Evolutionary conservation across 495 filamentous ascomycete genomes (phyloP).

Genomic region (Penicillium waksmanii): DNA sequence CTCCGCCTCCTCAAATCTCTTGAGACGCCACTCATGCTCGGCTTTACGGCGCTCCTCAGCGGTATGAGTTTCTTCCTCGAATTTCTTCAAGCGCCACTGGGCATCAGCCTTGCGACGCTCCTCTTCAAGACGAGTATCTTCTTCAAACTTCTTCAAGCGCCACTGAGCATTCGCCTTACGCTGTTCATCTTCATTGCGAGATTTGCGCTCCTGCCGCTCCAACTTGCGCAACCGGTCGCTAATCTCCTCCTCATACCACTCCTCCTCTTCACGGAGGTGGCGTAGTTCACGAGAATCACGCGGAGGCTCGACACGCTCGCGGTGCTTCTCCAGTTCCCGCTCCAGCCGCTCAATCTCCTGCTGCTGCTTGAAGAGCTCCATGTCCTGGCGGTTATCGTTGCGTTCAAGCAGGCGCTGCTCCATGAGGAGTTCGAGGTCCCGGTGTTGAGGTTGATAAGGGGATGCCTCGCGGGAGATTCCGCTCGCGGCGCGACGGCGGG

Average conservation of each 20-base stretch:
- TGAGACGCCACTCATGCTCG: slow-evolving; percentile 33
- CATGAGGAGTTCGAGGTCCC: slow-evolving; percentile 44
- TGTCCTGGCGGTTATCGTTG: slow-evolving; percentile 43
- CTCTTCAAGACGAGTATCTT: slow-evolving; percentile 23
- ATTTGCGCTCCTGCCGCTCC: slow-evolving; percentile 38
- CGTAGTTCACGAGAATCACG: slow-evolving; percentile 27
- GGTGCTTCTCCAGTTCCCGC: slow-evolving; percentile 45
- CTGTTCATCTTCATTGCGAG: slow-evolving; percentile 34
- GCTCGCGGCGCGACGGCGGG: slow-evolving; percentile 27
- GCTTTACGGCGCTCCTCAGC: slow-evolving; percentile 37
- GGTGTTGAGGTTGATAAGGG: slow-evolving; percentile 23
- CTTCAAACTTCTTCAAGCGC: slow-evolving; percentile 33
- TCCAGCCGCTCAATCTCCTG: slow-evolving; percentile 50
- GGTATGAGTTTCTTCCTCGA: slow-evolving; percentile 20
- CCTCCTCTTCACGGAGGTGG: slow-evolving; percentile 37
- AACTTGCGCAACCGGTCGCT: slow-evolving; percentile 38
- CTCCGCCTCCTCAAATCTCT: slow-evolving; percentile 36
- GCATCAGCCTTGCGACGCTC: slow-evolving; percentile 36
- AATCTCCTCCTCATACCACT: slow-evolving; percentile 43
- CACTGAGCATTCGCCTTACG: slow-evolving; percentile 32
- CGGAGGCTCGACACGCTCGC: slow-evolving; percentile 24
- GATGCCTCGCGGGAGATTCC: slow-evolving; percentile 24
- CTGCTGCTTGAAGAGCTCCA: slow-evolving; percentile 46
- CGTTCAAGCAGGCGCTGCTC: slow-evolving; percentile 42
- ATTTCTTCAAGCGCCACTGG: slow-evolving; percentile 30